Conservation (phyloP, 2,329 filamentous ascomycete genomes). For the Blastomyces percursus region DNA sequence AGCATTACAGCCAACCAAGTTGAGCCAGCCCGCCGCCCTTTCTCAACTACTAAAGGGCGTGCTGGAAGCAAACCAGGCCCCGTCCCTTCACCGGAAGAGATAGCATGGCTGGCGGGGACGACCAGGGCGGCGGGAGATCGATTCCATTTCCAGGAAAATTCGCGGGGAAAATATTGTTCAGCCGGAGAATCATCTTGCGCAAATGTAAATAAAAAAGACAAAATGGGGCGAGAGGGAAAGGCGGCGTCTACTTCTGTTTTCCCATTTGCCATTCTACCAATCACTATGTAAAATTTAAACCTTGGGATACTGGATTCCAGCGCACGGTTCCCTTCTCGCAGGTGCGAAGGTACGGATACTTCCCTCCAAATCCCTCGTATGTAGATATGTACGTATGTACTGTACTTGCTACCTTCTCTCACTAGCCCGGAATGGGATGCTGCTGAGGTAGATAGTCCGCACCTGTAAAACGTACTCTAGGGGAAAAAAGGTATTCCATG, state of each 20-base stretch:
- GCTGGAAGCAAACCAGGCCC: too few relatives aligned
- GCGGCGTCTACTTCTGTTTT: too few relatives aligned
- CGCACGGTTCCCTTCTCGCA: neutral
- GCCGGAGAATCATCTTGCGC: too few relatives aligned
- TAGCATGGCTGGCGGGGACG: neutral
- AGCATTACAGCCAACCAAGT: slow-evolving; percentile 1
- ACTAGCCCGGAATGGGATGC: neutral
- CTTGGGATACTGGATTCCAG: neutral
- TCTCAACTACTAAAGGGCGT: neutral
- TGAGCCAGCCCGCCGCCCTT: neutral
- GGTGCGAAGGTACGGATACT: neutral
- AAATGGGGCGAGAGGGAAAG: too few relatives aligned
- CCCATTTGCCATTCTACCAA: neutral
- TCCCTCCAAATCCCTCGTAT: too few relatives aligned
- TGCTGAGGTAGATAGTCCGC: neutral
- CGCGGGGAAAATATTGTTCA: neutral
- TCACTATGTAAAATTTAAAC: too few relatives aligned
- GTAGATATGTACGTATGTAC: too few relatives aligned
- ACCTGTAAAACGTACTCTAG: neutral
- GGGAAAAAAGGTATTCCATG: neutral
- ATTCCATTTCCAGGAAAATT: neutral
- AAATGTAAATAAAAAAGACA: too few relatives aligned
- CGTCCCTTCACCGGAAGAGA: too few relatives aligned
- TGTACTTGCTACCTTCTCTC: neutral
- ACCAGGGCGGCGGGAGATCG: neutral